phyloP scores from a whole-genome alignment of 2,329 filamentous ascomycete genomes.

The Beauveria sp. region DNA sequence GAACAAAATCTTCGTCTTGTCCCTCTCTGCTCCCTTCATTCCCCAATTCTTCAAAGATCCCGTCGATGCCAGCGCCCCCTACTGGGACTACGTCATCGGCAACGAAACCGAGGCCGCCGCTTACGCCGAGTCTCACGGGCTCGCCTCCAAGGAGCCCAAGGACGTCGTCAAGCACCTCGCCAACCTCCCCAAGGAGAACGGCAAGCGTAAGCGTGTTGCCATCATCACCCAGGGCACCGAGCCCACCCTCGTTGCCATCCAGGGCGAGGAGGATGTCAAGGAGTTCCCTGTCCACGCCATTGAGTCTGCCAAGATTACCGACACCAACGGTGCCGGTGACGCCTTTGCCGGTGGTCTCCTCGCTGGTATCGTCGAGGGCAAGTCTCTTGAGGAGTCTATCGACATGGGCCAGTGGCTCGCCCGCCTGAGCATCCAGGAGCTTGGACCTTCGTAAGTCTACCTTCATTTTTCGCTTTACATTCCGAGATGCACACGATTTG shows the following conservation, averaged over 20 bases:
- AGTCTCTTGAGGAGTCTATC: conserved; percentile 68
- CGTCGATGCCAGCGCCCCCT: conserved; percentile 75
- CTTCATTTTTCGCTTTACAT: conserved; percentile 9
- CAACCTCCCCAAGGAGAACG: conserved; percentile 87
- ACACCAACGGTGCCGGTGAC: conserved; percentile 95
- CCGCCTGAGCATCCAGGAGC: conserved; percentile 84
- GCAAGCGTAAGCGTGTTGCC: conserved; percentile 71
- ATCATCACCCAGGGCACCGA: conserved; percentile 94
- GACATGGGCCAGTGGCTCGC: conserved; percentile 97
- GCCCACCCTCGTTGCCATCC: conserved; percentile 76
- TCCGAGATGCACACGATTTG: not conserved
- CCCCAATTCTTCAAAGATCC: conserved; percentile 96
- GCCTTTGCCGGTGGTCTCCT: conserved; percentile 93
- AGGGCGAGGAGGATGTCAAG: conserved; percentile 62
- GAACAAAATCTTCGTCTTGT: conserved; percentile 89
- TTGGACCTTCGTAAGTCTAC: conserved; percentile 82
- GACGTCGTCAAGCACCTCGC: conserved; percentile 82
- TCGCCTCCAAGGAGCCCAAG: conserved; percentile 68
- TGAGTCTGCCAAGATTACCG: conserved; percentile 70
- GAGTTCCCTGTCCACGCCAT: conserved; percentile 79
- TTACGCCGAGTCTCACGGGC: conserved; percentile 75
- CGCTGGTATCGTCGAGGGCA: conserved; percentile 80
- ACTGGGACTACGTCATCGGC: conserved; percentile 94
- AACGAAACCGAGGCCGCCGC: conserved; percentile 92
- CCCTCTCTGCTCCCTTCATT: conserved; percentile 93